These are phyloP conservation scores for Ciborinia camelliae DNA, from an alignment of 2,329 filamentous ascomycete genomes.

Conservation along the genomic window DNA sequence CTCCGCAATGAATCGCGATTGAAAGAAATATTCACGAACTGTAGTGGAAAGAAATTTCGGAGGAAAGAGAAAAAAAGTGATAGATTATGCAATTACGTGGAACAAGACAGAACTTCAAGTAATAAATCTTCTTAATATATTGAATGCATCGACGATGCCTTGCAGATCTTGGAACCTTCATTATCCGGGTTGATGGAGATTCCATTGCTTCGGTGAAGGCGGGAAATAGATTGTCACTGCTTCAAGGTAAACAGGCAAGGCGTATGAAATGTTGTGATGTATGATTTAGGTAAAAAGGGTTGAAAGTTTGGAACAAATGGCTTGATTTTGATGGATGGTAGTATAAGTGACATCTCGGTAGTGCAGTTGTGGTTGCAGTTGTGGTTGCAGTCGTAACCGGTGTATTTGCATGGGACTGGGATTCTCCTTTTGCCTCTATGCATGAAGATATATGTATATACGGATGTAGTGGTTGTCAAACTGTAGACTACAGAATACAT, in stretches of 20 bases:
- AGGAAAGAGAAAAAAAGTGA: background rate
- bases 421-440: background rate
- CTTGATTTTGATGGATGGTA: constrained; percentile 2
- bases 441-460: background rate
- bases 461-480: constrained; percentile 10
- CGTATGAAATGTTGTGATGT: constrained; percentile 9
- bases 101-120: background rate
- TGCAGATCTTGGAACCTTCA: constrained; percentile 12
- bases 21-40: background rate
- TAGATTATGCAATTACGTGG: constrained; percentile 12
- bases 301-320: background rate
- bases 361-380: background rate
- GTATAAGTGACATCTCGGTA: background rate
- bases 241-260: background rate
- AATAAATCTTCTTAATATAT: constrained; percentile 3
- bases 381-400: too few species aligned
- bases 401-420: background rate
- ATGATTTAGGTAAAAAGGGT: constrained; percentile 4
- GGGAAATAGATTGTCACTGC: background rate
- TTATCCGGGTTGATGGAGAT: constrained; percentile 12
- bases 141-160: constrained; percentile 8
- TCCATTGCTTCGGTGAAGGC: background rate
- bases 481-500: too few species aligned
- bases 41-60: background rate
- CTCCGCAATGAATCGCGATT: background rate